A percentile compares a stretch with the other conserved stretches of the same genome.
These are phyloP conservation scores for Hibiscus syriacus DNA, from an alignment of 345 rosid genomes.

Conservation along the genomic window DNA sequence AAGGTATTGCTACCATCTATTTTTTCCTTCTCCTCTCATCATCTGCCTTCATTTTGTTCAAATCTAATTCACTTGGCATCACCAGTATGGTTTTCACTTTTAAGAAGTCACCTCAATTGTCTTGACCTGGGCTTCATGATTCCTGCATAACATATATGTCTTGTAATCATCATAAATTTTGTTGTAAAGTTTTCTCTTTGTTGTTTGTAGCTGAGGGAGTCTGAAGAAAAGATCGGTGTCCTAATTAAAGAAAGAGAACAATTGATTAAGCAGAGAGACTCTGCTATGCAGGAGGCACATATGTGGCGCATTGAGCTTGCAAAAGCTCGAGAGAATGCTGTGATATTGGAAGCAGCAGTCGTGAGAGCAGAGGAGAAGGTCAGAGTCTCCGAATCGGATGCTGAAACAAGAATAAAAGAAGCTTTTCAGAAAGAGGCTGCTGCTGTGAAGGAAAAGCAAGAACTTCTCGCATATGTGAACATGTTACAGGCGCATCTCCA, in stretches of 20 bases:
- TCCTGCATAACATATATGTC: neutral
- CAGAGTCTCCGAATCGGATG: slow-evolving; percentile 68
- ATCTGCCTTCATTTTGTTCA: neutral
- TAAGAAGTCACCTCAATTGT: neutral
- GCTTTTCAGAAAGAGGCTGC: slow-evolving; percentile 62
- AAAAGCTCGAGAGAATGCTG: slow-evolving; percentile 89
- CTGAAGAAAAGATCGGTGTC: slow-evolving; percentile 50
- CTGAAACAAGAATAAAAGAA: slow-evolving; percentile 74
- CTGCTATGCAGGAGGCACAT: slow-evolving; percentile 82
- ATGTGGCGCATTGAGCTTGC: slow-evolving; percentile 96
- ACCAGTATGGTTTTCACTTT: neutral
- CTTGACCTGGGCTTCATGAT: slow-evolving; percentile 1
- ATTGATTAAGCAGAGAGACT: slow-evolving; percentile 69
- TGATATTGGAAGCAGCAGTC: slow-evolving; percentile 87
- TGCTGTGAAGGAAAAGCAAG: slow-evolving; percentile 78
- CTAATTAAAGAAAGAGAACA: slow-evolving; percentile 70
- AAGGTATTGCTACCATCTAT: slow-evolving; percentile 36
- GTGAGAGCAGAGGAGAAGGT: slow-evolving; percentile 89
- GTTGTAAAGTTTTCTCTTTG: slow-evolving; percentile 9
- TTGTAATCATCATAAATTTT: neutral
- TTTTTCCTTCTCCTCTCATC: neutral
- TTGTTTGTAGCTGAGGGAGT: slow-evolving; percentile 56
- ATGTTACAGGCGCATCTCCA: slow-evolving; percentile 80
- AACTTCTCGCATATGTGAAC: slow-evolving; percentile 79
- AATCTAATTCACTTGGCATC: neutral